phyloP scores from a whole-genome alignment of 2,329 filamentous ascomycete genomes.

The Grosmannia penicillata region DNA sequence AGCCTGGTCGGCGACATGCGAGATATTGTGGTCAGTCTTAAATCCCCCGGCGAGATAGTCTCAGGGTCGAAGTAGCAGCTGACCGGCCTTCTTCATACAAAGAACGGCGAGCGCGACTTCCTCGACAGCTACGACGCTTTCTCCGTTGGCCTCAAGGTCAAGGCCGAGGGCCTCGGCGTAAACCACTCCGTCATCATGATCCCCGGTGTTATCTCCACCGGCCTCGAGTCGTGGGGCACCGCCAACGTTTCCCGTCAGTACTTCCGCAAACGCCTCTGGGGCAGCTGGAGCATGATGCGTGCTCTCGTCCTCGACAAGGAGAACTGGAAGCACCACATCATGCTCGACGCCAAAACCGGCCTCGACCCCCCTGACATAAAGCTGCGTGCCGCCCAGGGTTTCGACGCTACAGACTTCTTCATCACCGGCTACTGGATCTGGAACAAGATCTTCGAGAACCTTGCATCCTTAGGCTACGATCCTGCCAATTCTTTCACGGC shows the following conservation, averaged over 20 bases:
- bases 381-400: constrained; percentile 83
- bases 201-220: constrained; percentile 92
- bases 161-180: constrained; percentile 63
- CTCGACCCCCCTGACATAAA: constrained; percentile 85
- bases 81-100: too few species aligned
- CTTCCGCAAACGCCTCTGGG: constrained; percentile 90
- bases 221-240: constrained; percentile 93
- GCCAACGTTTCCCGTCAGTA: constrained; percentile 73
- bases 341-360: constrained; percentile 85
- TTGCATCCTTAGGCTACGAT: constrained; percentile 92
- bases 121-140: constrained; percentile 89
- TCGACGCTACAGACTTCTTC: constrained; percentile 95
- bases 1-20: constrained; percentile 74
- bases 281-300: constrained; percentile 98
- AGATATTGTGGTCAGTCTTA: constrained; percentile 57
- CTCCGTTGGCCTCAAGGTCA: constrained; percentile 71
- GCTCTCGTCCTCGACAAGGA: constrained; percentile 87
- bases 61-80: too few species aligned
- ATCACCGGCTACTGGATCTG: constrained; percentile 92
- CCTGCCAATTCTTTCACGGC: constrained; percentile 60
- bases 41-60: too few species aligned
- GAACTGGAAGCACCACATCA: constrained; percentile 88
- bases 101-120: constrained; percentile 71
- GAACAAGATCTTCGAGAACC: constrained; percentile 96
- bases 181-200: constrained; percentile 93